phyloP scores from a whole-genome alignment of 192 early-diverging fungal species.

The Coemansia sp. region DNA sequence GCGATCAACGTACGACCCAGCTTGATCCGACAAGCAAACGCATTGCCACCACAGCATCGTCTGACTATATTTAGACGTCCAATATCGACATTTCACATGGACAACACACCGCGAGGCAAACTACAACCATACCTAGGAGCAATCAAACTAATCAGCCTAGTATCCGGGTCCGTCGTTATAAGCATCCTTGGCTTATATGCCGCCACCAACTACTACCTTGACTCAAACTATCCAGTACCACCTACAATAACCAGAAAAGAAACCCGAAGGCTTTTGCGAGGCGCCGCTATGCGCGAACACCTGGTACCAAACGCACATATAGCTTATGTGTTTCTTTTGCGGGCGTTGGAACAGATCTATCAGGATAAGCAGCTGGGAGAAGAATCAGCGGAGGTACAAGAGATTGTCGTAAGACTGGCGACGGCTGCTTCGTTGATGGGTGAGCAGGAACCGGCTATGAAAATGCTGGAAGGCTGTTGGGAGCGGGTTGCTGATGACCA shows the following conservation, averaged over 20 bases:
- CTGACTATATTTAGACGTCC: background rate
- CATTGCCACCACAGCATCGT: no score
- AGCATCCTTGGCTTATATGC: slow-evolving; percentile 27
- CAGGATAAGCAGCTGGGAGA: slow-evolving; percentile 25
- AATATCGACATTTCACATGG: slow-evolving; percentile 48
- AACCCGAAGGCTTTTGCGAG: slow-evolving; percentile 36
- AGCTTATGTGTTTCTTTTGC: slow-evolving; percentile 43
- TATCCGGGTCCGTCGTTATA: slow-evolving; percentile 15
- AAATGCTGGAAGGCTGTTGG: slow-evolving; percentile 30
- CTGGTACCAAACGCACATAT: slow-evolving; percentile 40
- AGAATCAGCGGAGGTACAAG: slow-evolving; percentile 29
- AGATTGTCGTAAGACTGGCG: slow-evolving; percentile 36
- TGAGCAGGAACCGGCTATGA: slow-evolving; percentile 25
- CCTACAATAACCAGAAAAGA: slow-evolving; percentile 10
- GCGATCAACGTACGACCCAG: no score
- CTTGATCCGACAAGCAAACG: no score
- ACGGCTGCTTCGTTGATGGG: slow-evolving; percentile 30
- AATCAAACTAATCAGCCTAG: slow-evolving; percentile 26
- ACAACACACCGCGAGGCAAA: slow-evolving; percentile 26
- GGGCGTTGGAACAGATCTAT: slow-evolving; percentile 40
- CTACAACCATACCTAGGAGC: slow-evolving; percentile 35
- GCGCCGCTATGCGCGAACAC: slow-evolving; percentile 41
- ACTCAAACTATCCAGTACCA: slow-evolving; percentile 20
- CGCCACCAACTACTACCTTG: slow-evolving; percentile 22
- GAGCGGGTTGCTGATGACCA: slow-evolving; percentile 7